Base-by-base conservation (phyloP, 2,329 filamentous ascomycete species). In the Pleurostoma richardsiae region DNA sequence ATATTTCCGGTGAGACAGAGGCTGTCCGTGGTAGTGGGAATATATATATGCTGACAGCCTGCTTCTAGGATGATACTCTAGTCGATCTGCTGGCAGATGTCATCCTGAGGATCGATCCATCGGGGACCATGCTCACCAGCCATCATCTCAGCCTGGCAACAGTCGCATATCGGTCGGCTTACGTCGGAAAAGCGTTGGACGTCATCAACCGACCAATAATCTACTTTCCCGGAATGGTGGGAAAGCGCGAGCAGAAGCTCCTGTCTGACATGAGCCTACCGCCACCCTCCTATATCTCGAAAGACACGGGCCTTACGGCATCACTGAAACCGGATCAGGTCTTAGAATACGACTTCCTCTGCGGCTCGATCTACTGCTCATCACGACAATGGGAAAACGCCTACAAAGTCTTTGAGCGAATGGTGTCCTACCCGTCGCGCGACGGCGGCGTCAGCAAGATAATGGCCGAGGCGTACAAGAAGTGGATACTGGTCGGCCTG, bases 381-480 rank as follows among this genome's bases (percentile, higher is more conserved):
- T 63, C 73, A 43, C 72, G 77, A 48, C 67, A 81, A 50, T 91
- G 86, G 85, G 59, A 66, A 19, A 77, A 76, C 48, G 85, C 86
- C 1, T 67, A 75, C 11, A 73, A 74, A 36, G 81, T 83, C 30
- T 73, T 90, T 29, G 79, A 82, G 54, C 74, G 80, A 49, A 78
- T 81, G 40, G 71, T 95, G 33, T 79, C 83, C 3, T 83, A 84
- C 48, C 88, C 90, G 1, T 72, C 76, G 1, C 74, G 71, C 44
- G 83, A 83, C 26, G 71, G 74, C 30, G 75, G 80, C 33, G 73
- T 82, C 10, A 92, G 85, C 64, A 85, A 83, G 61, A 76, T 95
- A 43, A 94, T 94, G 86, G 74, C 87, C 4, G 90, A 96, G 54
- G 88, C 89, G 5, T 92, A 95, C 72, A 95, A 92, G 69, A 95